Evolutionary conservation across 352 stramenopile genomes (phyloP).

Genomic region (Phytopythium helicoides): DNA sequence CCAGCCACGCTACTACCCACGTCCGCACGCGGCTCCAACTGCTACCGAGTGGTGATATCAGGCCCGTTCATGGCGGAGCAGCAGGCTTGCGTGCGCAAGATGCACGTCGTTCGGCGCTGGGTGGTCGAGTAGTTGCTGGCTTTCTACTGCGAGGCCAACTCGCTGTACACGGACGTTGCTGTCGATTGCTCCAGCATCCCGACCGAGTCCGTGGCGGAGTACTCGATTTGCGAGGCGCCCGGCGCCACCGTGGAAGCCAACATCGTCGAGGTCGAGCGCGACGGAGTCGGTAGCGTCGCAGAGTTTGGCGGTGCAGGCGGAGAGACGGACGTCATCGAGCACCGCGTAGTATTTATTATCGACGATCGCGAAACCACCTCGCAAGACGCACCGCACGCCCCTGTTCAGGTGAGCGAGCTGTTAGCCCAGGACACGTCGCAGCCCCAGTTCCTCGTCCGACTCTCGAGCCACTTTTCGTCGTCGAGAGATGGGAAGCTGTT

Average conservation of each 20-base stretch:
- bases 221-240: not conserved
- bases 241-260: not conserved
- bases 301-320: not conserved
- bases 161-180: not conserved
- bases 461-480: too few relatives aligned
- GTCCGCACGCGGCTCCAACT: constrained; percentile 2
- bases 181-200: not conserved
- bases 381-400: not conserved
- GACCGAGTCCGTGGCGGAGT: not conserved
- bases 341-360: not conserved
- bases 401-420: too few relatives aligned
- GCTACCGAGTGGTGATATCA: constrained; percentile 16
- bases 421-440: not conserved
- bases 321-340: not conserved
- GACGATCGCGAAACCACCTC: not conserved
- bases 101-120: not conserved
- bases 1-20: constrained; percentile 14
- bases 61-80: constrained; percentile 14
- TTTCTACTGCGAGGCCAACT: not conserved
- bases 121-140: not conserved
- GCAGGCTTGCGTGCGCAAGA: constrained; percentile 9
- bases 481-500: too few relatives aligned
- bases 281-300: not conserved
- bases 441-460: constrained; percentile 1
- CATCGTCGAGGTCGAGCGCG: not conserved